These are phyloP conservation scores for Sporothrix globosa DNA, from an alignment of 2,329 filamentous ascomycete species.

Conservation along the genomic window DNA sequence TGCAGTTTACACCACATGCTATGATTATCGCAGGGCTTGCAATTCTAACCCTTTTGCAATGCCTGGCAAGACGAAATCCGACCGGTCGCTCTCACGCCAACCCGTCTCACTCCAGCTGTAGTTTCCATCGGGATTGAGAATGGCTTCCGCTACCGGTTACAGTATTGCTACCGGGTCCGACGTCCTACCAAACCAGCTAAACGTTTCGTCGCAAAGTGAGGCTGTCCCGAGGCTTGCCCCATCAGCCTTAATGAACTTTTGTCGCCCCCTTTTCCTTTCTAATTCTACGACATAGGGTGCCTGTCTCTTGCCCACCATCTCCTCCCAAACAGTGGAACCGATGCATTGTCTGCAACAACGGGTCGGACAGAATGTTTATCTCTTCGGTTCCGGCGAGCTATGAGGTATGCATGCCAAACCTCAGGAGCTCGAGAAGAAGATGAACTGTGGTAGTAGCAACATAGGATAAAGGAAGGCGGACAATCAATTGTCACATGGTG, in stretches of 20 bases:
- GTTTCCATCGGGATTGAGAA: too few relatives aligned
- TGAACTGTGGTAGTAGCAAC: too few relatives aligned
- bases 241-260: not conserved
- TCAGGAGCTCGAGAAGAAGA: too few relatives aligned
- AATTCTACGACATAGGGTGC: not conserved
- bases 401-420: not conserved
- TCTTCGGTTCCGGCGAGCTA: not conserved
- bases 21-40: too few relatives aligned
- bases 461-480: too few relatives aligned
- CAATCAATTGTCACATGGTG: too few relatives aligned
- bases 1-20: too few relatives aligned
- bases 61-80: too few relatives aligned
- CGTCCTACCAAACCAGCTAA: not conserved
- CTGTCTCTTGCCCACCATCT: not conserved
- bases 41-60: too few relatives aligned
- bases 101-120: too few relatives aligned
- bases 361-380: conserved; percentile 1
- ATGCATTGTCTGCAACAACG: conserved; percentile 6
- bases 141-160: too few relatives aligned
- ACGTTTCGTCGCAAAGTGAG: not conserved
- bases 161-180: not conserved
- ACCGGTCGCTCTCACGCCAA: too few relatives aligned
- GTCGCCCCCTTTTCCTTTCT: not conserved
- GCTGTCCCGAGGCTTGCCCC: not conserved
- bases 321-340: not conserved